Evolutionary conservation across 2,329 filamentous ascomycete species (phyloP).

Genomic region (Penicillium brasilianum): DNA sequence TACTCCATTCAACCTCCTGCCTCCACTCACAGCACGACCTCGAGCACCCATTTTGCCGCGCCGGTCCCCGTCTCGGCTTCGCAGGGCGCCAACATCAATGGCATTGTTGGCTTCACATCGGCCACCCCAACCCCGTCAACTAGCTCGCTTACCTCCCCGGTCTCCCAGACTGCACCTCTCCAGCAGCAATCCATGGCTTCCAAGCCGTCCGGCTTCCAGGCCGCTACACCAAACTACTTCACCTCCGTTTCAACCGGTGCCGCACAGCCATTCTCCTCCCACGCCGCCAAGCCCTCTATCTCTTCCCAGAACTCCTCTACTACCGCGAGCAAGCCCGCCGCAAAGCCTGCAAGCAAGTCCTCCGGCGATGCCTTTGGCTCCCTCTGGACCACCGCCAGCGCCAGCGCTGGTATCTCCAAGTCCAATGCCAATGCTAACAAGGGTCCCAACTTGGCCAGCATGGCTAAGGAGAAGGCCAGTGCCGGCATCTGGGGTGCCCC

Average conservation of each 20-base stretch:
- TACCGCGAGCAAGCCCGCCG: conserved; percentile 55
- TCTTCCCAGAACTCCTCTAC: conserved; percentile 48
- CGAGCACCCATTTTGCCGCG: conserved; percentile 73
- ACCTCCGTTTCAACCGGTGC: conserved; percentile 68
- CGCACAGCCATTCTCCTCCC: conserved; percentile 41
- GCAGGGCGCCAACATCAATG: conserved; percentile 78
- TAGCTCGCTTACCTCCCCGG: conserved; percentile 60
- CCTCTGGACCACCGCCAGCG: conserved; percentile 73
- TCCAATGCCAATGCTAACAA: conserved; percentile 62
- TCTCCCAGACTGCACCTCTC: conserved; percentile 47
- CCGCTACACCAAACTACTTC: conserved; percentile 90
- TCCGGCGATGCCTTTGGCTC: conserved; percentile 86
- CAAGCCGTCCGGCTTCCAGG: conserved; percentile 71
- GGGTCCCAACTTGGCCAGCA: conserved; percentile 83
- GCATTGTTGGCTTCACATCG: conserved; percentile 78
- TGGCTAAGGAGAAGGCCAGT: conserved; percentile 97
- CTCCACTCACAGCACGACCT: conserved; percentile 53
- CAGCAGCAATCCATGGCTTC: conserved; percentile 48
- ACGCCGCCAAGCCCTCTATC: conserved; percentile 44
- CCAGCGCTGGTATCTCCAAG: conserved; percentile 78
- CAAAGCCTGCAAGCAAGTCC: conserved; percentile 42
- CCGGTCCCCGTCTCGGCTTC: conserved; percentile 85
- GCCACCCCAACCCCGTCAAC: conserved; percentile 72
- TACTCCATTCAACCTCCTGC: conserved; percentile 52
- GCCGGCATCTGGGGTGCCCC: conserved; percentile 91